Evolutionary conservation across 768 basidiomycete species (phyloP).

Genomic region (Kwoniella mangroviensis): DNA sequence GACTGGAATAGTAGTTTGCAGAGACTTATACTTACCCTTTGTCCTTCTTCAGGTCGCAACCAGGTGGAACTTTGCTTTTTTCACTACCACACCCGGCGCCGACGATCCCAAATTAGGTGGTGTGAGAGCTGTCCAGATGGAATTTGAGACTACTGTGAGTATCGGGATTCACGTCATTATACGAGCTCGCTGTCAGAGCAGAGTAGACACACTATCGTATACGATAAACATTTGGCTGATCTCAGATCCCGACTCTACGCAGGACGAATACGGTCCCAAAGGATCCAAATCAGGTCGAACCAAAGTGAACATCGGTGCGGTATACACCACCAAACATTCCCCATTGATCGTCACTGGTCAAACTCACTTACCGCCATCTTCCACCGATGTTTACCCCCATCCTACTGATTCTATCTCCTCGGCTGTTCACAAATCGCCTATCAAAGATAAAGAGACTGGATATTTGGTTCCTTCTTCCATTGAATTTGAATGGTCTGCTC

Average conservation of each 20-base stretch:
- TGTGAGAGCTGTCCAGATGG: constrained; percentile 91
- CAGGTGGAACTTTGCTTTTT: constrained; percentile 93
- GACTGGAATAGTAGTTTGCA: background rate
- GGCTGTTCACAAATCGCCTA: constrained; percentile 63
- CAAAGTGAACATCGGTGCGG: constrained; percentile 75
- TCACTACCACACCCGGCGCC: constrained; percentile 68
- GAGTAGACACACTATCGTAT: too few species aligned
- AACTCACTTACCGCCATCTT: constrained; percentile 33
- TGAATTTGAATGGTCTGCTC: constrained; percentile 76
- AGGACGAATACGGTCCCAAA: constrained; percentile 73
- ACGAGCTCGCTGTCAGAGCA: too few species aligned
- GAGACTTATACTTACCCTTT: background rate
- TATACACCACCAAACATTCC: constrained; percentile 37
- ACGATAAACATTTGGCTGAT: too few species aligned
- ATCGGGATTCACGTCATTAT: background rate
- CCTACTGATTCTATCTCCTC: constrained; percentile 39
- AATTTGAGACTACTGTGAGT: constrained; percentile 76
- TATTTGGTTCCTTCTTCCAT: constrained; percentile 75
- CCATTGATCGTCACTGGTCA: constrained; percentile 50
- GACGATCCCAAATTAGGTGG: constrained; percentile 64
- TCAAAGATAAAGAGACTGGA: constrained; percentile 76
- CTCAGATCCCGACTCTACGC: background rate
- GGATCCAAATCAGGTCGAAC: constrained; percentile 81
- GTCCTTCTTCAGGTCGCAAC: constrained; percentile 65
- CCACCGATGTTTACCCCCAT: constrained; percentile 23